These are phyloP conservation scores for Vitis rupestris DNA, from an alignment of 164 flowering plant genomes.

Conservation along the genomic window DNA sequence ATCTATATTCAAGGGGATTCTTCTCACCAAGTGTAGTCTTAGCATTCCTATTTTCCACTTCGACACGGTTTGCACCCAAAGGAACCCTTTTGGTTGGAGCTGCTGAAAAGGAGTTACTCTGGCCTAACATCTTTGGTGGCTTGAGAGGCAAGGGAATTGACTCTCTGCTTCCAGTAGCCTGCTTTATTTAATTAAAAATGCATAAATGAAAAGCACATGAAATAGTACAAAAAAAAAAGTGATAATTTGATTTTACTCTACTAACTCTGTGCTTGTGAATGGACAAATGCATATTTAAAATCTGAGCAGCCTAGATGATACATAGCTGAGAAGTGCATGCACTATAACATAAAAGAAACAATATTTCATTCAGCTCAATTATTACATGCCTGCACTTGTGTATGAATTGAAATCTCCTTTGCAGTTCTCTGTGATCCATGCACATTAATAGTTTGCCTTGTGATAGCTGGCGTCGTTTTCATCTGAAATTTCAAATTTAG, in stretches of 20 bases:
- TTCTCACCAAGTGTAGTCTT: conserved; percentile 16
- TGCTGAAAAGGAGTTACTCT: conserved; percentile 4
- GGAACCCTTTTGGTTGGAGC: conserved; percentile 15
- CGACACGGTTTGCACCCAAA: conserved; percentile 1
- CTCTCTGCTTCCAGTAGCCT: conserved; percentile 8
- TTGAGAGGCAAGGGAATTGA: conserved; percentile 3
- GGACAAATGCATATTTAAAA: background rate
- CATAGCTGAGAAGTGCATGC: background rate
- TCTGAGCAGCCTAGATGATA: background rate
- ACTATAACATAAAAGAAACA: background rate
- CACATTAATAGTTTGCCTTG: conserved; percentile 6
- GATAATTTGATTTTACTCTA: too few relatives aligned
- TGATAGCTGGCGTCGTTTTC: conserved; percentile 7
- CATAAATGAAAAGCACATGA: background rate
- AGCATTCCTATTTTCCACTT: conserved; percentile 8
- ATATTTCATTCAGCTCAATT: background rate
- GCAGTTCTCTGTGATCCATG: conserved; percentile 8
- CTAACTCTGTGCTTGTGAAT: too few relatives aligned
- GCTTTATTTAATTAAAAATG: conserved; percentile 7
- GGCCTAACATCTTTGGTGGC: conserved; percentile 14
- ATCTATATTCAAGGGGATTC: background rate
- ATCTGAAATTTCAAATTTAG: conserved; percentile 13
- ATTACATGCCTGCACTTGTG: conserved; percentile 12
- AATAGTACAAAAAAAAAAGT: too few relatives aligned
- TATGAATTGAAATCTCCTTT: conserved; percentile 11